phyloP scores from a whole-genome alignment of 129 eudicot genomes.

The Chrysanthemum seticuspe region DNA sequence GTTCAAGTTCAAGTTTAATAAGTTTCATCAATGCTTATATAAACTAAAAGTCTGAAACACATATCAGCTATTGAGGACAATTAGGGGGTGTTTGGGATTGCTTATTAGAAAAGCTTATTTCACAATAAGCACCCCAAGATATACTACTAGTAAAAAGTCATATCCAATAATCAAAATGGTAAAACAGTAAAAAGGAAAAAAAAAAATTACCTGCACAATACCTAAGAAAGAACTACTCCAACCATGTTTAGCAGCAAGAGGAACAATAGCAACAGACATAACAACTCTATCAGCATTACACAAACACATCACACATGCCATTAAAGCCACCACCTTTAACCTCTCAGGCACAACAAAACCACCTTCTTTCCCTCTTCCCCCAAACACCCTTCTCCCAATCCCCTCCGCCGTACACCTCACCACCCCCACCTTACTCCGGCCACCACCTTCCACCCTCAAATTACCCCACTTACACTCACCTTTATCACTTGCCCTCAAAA shows the following conservation, averaged over 20 bases:
- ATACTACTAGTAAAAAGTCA: too few relatives aligned
- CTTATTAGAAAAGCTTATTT: too few relatives aligned
- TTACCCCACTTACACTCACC: constrained; percentile 34
- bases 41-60: too few relatives aligned
- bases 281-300: constrained; percentile 97
- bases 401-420: constrained; percentile 85
- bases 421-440: constrained; percentile 24
- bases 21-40: too few relatives aligned
- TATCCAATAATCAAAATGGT: background rate
- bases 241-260: constrained; percentile 80
- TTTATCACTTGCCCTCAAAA: constrained; percentile 29
- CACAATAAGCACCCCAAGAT: too few relatives aligned
- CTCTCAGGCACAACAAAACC: constrained; percentile 56
- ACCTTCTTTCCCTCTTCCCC: constrained; percentile 48
- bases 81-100: too few relatives aligned
- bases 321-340: constrained; percentile 81
- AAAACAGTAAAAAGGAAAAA: too few relatives aligned
- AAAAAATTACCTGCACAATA: constrained; percentile 69
- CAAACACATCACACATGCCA: constrained; percentile 88
- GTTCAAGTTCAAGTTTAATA: too few relatives aligned
- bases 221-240: constrained; percentile 94
- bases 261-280: constrained; percentile 95
- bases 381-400: constrained; percentile 53
- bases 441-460: constrained; percentile 29
- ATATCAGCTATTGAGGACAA: too few relatives aligned